Conservation (phyloP, 169 alveolate genomes). For the Fabrea salina region DNA sequence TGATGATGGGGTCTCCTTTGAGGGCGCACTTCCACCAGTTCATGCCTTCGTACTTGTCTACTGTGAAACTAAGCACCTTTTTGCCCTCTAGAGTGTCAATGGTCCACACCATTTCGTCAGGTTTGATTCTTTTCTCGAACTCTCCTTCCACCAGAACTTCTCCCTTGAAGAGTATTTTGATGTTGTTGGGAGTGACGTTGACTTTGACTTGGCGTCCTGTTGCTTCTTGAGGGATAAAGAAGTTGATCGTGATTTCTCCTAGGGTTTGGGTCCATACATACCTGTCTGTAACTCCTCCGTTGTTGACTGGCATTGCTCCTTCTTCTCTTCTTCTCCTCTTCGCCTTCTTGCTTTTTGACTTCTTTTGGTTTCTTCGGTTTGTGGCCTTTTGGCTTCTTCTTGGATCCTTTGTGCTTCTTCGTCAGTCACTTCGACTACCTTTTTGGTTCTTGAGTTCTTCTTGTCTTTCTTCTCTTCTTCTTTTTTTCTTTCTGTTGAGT, state of each 20-base stretch:
- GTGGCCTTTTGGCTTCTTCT: slow-evolving; percentile 37
- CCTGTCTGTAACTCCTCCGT: slow-evolving; percentile 87
- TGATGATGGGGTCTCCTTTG: slow-evolving; percentile 94
- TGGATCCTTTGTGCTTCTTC: slow-evolving; percentile 59
- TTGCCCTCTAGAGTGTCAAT: slow-evolving; percentile 79
- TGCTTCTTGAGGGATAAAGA: slow-evolving; percentile 49
- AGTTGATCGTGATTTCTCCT: slow-evolving; percentile 60
- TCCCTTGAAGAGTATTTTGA: slow-evolving; percentile 69
- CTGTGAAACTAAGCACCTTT: slow-evolving; percentile 76
- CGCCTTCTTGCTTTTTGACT: slow-evolving; percentile 52
- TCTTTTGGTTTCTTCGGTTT: slow-evolving; percentile 44
- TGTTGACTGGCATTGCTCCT: slow-evolving; percentile 82
- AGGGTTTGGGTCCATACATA: slow-evolving; percentile 93
- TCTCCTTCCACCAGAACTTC: slow-evolving; percentile 86
- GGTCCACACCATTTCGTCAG: slow-evolving; percentile 94
- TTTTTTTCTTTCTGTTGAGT: slow-evolving; percentile 48
- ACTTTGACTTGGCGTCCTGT: slow-evolving; percentile 53
- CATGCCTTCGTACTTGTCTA: slow-evolving; percentile 90
- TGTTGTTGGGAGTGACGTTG: slow-evolving; percentile 42
- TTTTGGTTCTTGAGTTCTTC: slow-evolving; percentile 70
- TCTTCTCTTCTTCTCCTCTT: slow-evolving; percentile 68
- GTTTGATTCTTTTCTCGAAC: slow-evolving; percentile 84
- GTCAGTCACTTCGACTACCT: slow-evolving; percentile 61
- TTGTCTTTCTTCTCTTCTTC: slow-evolving; percentile 45
- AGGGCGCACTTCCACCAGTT: slow-evolving; percentile 96